Percentiles rank a stretch among this genome's conserved stretches.
Conservation (phyloP, 768 basidiomycete species). For the Infundibulicybe gibba region DNA sequence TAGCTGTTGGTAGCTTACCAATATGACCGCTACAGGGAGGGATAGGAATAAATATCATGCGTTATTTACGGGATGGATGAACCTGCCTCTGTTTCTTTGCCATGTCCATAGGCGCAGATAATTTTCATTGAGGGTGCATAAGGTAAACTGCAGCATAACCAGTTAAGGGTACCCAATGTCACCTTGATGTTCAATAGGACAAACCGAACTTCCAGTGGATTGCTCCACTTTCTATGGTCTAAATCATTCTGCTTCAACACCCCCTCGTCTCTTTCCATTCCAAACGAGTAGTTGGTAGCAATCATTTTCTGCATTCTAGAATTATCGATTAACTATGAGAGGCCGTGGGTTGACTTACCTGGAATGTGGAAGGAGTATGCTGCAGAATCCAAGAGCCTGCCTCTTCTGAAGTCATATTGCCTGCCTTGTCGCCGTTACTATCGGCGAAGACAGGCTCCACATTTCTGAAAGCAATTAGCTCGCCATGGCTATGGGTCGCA, state of each 20-base stretch:
- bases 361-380: constrained; percentile 81
- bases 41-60: background rate
- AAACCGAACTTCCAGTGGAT: constrained; percentile 80
- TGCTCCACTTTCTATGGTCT: constrained; percentile 87
- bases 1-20: constrained; percentile 43
- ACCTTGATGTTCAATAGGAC: background rate
- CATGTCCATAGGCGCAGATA: constrained; percentile 91
- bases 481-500: constrained; percentile 65
- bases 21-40: constrained; percentile 64
- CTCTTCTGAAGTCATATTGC: constrained; percentile 77
- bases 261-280: constrained; percentile 75
- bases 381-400: constrained; percentile 78
- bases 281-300: constrained; percentile 80
- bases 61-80: constrained; percentile 1
- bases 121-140: constrained; percentile 90
- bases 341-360: constrained; percentile 35
- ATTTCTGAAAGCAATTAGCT: constrained; percentile 77
- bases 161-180: background rate
- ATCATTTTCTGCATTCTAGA: constrained; percentile 66
- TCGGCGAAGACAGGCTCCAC: constrained; percentile 15
- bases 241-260: constrained; percentile 60
- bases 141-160: constrained; percentile 56
- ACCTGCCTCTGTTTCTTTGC: constrained; percentile 89
- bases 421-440: constrained; percentile 13
- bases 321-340: constrained; percentile 1